A percentile compares a stretch with the other conserved stretches of the same genome.
These are phyloP conservation scores for Fusarium sp. DNA, from an alignment of 2,329 filamentous ascomycete species.

Conservation along the genomic window DNA sequence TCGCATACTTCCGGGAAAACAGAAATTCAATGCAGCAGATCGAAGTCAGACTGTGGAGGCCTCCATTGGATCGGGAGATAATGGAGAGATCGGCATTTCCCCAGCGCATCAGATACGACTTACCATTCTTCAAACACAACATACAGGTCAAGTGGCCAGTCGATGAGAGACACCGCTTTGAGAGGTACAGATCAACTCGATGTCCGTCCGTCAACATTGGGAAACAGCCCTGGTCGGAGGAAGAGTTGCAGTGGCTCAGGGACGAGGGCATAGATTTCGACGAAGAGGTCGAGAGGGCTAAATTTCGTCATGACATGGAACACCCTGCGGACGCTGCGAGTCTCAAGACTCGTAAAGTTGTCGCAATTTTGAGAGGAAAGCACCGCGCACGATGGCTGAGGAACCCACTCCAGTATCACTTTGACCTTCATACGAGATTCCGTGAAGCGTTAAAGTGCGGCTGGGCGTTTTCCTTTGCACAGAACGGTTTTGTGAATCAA, in stretches of 20 bases:
- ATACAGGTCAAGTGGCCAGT: neutral
- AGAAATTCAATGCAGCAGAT: neutral
- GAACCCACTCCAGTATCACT: neutral
- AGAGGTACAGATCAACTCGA: neutral
- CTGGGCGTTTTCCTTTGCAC: accelerated
- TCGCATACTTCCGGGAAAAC: neutral
- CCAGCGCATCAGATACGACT: no score
- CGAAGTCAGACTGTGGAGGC: neutral
- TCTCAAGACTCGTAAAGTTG: no score
- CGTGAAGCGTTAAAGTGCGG: no score
- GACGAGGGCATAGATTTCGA: no score
- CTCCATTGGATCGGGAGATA: neutral
- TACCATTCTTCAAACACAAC: neutral
- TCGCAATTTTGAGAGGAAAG: neutral
- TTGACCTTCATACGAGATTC: neutral
- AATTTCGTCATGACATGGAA: no score
- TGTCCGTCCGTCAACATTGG: accelerated
- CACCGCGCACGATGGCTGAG: accelerated
- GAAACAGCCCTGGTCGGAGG: accelerated
- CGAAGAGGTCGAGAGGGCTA: no score
- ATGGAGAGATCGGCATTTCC: accelerated
- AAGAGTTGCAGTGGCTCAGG: neutral
- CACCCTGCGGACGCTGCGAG: no score
- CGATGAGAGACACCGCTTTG: accelerated
- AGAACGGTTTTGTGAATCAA: neutral